Base-by-base conservation (phyloP, 768 basidiomycete genomes). In the Rhodosporidiobolus odoratus region DNA sequence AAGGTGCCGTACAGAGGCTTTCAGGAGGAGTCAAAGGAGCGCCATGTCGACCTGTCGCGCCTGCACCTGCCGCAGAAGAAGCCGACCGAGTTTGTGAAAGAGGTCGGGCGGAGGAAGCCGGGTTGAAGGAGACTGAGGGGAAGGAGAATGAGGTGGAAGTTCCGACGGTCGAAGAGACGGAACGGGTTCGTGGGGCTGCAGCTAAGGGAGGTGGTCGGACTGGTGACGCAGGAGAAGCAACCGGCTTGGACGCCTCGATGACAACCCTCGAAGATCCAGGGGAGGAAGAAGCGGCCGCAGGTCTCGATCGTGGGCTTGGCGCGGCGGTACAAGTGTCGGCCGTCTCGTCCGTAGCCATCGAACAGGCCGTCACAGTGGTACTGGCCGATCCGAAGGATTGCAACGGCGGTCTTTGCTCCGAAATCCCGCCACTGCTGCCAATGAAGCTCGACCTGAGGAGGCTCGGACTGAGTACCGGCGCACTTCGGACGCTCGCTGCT, bases 1-100 rank as follows among this genome's bases (percentile, higher is more conserved):
- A 58, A 1, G 68, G 65, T 2, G 41, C 50, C 0, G 68, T 59
- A 25, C 58, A 63, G 45, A 61, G 45, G 21, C 34, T 35, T 19
- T 73, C 72, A 30, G 72, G 72, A 15, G 72, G 72, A 9, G 72
- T 73, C 37, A 69, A 65, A 1, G 65, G 72, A 1, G 58, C 23
- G 21, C 16, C 32, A 30, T 35, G 48, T 41, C 50, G 32, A 15
- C 38, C 34, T 7, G 52, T 30, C 4, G 56, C 32, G 34, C 34
- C 25, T 53, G 52, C 50, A 6, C 32, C 19, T 6, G 41, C 32
- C 8, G 41, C 8, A 21, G 52, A 40, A 34, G 21, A 30, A 43
- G 35, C 34, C 34, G 17, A 25, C 2, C 41, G 43, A 7, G 21
- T 23, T 19, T 52, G 62, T 2, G 62, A 54, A 52, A 35, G 53